Evolutionary conservation across 352 stramenopile genomes (phyloP), one percentile per base, ranked within the genome.

Genomic region (Phytophthora pluvialis): DNA sequence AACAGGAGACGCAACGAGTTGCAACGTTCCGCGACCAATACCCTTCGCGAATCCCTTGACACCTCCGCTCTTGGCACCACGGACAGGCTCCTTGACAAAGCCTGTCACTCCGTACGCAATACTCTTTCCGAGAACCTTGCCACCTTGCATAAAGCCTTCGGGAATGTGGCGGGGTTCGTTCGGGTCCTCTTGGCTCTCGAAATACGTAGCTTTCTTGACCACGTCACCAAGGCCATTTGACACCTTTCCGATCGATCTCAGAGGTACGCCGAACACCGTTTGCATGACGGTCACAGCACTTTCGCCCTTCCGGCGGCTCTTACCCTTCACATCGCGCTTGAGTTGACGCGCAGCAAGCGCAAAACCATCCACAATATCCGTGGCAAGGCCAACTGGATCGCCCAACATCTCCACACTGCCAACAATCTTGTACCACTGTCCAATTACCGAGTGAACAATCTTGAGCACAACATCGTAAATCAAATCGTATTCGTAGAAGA

Each of bases 391-490:
- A 29, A 96, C 79, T 6, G 88, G 88, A 60, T 96, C 88, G 13
- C 88, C 88, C 11, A 96, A 66, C 60, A 96, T 68, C 63, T 96
- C 88, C 2, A 96, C 83, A 59, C 83, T 93, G 33, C 88, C 88
- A 18, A 96, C 88, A 26, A 96, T 92, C 62, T 94, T 95, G 72
- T 96, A 96, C 88, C 88, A 96, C 62, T 96, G 88, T 0, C 85
- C 75, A 25, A 96, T 63, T 8, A 94, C 84, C 4, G 77, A 83
- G 52, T 84, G 71, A 12, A 95, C 83, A 51, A 94, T 87, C 55
- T 88, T 80, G 44, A 78, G 75, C 6, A 94, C 60, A 12, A 95
- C 86, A 25, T 87, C 82, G 44, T 80, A 89, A 2, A 95, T 67
- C 40, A 96, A 67, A 39, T 95, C 88, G 70, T 95, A 90, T 59